Evolutionary conservation across 116 monocot species (phyloP).

Genomic region (Trichopus zeylanicus): DNA sequence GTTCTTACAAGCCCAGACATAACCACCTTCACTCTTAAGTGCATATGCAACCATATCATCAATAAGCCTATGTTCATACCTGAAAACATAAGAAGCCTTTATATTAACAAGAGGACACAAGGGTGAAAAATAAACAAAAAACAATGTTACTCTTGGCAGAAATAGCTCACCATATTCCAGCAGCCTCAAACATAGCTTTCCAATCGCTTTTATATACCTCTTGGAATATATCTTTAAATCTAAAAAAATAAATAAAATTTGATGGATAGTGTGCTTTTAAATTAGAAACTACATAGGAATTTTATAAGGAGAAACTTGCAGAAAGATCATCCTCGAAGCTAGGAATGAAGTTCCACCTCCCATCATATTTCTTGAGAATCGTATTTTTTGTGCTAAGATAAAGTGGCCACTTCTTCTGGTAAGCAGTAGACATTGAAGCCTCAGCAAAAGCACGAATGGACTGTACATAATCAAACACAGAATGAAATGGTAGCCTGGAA

Average conservation of each 20-base stretch:
- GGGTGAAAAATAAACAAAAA: not conserved
- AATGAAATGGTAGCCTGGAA: not conserved
- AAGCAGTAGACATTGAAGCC: conserved; percentile 91
- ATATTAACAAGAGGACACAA: not conserved
- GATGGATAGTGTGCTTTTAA: no score
- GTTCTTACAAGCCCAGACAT: conserved; percentile 99
- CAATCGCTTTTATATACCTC: conserved; percentile 84
- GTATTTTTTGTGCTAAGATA: conserved; percentile 99
- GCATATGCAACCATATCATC: conserved; percentile 99
- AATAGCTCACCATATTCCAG: conserved; percentile 72
- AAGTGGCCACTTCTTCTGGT: conserved; percentile 92
- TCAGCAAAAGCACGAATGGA: conserved; percentile 95
- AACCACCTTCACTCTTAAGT: conserved; percentile 93
- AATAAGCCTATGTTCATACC: conserved; percentile 97
- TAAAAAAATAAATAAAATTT: conserved; percentile 6
- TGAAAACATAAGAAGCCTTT: conserved; percentile 6
- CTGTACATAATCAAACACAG: conserved; percentile 21
- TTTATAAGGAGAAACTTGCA: not conserved
- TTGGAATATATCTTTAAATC: conserved; percentile 98
- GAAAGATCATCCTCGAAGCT: not conserved
- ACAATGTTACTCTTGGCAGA: not conserved
- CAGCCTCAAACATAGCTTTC: conserved; percentile 87
- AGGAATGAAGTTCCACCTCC: conserved; percentile 57
- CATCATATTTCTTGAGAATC: conserved; percentile 96
- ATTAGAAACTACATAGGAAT: no score